These are phyloP conservation scores for Cucurbita moschata DNA, from an alignment of 306 rosid species.

Conservation along the genomic window DNA sequence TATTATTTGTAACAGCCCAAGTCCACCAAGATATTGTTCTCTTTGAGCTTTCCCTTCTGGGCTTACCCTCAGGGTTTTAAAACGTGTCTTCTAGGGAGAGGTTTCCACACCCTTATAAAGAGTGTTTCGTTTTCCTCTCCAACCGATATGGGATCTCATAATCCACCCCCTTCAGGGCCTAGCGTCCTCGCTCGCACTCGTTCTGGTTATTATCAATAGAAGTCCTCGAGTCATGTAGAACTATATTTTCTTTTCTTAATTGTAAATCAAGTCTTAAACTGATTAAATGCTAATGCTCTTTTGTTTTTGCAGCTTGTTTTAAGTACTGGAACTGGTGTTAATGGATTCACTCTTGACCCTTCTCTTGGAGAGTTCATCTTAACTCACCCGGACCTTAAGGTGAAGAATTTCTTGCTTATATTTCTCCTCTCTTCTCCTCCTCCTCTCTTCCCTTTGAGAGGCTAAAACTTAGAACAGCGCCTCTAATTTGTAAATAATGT, in stretches of 20 bases:
- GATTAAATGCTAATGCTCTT: background rate
- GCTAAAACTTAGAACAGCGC: background rate
- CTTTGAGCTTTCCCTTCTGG: no score
- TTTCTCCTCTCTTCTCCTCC: background rate
- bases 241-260: background rate
- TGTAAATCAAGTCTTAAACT: background rate
- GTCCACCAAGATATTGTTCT: no score
- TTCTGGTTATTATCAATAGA: background rate
- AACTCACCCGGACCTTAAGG: slow-evolving; percentile 91
- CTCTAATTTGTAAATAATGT: background rate
- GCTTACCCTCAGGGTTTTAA: no score
- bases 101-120: no score
- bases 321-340: slow-evolving; percentile 66
- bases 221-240: background rate
- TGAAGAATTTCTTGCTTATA: slow-evolving; percentile 5
- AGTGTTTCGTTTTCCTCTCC: no score
- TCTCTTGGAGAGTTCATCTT: slow-evolving; percentile 94
- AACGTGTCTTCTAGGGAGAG: no score
- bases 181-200: no score
- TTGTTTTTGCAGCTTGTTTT: slow-evolving; percentile 55
- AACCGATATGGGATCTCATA: no score
- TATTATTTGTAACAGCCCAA: no score
- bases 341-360: slow-evolving; percentile 94
- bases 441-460: background rate
- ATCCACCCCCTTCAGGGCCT: no score